phyloP scores from a whole-genome alignment of 306 rosid species.

The Glycyrrhiza uralensis region DNA sequence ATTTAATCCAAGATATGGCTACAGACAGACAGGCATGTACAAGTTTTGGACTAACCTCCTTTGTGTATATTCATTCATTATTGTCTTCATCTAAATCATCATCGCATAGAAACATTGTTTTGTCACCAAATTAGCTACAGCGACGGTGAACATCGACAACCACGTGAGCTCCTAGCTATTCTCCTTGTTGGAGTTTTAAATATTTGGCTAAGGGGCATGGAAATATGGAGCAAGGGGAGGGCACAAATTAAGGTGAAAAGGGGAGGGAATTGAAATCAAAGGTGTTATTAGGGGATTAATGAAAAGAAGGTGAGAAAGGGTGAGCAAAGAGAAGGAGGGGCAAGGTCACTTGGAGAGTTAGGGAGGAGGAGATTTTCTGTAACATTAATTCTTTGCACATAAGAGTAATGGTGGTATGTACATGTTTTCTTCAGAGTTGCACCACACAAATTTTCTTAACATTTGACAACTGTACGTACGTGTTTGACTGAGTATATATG shows the following conservation, averaged over 20 bases:
- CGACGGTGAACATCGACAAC: not conserved
- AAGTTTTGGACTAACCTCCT: slow-evolving; percentile 9
- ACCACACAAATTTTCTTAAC: not conserved
- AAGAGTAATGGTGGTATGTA: not conserved
- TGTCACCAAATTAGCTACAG: not conserved
- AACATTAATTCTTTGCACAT: not conserved
- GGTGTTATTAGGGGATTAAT: not conserved
- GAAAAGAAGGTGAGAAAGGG: not conserved
- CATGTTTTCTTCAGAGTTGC: slow-evolving; percentile 4
- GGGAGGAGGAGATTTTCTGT: not conserved
- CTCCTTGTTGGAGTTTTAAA: not conserved
- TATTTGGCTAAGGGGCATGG: not conserved
- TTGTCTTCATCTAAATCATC: not conserved
- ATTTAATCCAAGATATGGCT: too few relatives aligned
- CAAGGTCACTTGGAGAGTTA: not conserved
- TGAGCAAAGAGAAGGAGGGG: not conserved
- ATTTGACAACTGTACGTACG: not conserved
- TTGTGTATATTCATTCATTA: not conserved
- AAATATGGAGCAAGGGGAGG: not conserved
- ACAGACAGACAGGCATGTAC: not conserved
- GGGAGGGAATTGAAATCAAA: not conserved
- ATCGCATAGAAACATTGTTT: not conserved
- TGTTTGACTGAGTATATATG: not conserved
- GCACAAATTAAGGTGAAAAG: too few relatives aligned
- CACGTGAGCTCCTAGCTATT: too few relatives aligned